Base-by-base conservation (phyloP, 2,329 filamentous ascomycete genomes). In the Paracorniculantispora psalliotae region DNA sequence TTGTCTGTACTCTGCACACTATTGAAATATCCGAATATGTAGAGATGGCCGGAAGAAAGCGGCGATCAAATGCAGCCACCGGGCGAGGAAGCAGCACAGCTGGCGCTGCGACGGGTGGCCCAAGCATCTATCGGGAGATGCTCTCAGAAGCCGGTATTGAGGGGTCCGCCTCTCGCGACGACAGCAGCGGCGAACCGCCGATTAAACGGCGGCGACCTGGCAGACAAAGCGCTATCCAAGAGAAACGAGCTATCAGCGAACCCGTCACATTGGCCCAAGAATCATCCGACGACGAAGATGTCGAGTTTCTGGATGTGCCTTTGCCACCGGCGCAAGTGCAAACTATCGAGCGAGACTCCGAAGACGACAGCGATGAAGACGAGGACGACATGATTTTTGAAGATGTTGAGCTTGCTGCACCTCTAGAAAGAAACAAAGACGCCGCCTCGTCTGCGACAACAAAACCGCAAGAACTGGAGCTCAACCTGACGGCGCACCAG, bases 401-500 rank as follows among this genome's bases (percentile, higher is more conserved):
- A 57, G 77, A 83, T 48, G 71, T 83, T 17, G 73, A 79, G 41
- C 75, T 83, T 49, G 69, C 70, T 3, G 63, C 66, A 2, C 56
- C 65, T n/a, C 61, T 70, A 6, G 60, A 64, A 51, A 61, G 69
- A 50, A 59, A 37, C 54, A 44, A 28, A 26, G 47, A 43, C 17
- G 19, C 63, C 41, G 47, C 63, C 46, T 21, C 64, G 54, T 49
- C 67, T 2, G 50, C 65, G 2, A 66, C 71, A 26, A 23, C 65
- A 12, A 46, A 1, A n/a, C 25, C 71, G 4, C 68, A 71, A 44
- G 74, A 75, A 10, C 66, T 85, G 3, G 79, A 79, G 59, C 76
- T 86, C 48, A 81, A 85, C 63, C 71, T 85, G 1, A 79, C 80
- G 2, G 75, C 75, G 2, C 78, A 81, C 30, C 69, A 74, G 63